Evolutionary conservation across 2,329 filamentous ascomycete species (phyloP), one percentile per base, ranked within the genome.

Genomic region (Pseudogymnoascus sp.): DNA sequence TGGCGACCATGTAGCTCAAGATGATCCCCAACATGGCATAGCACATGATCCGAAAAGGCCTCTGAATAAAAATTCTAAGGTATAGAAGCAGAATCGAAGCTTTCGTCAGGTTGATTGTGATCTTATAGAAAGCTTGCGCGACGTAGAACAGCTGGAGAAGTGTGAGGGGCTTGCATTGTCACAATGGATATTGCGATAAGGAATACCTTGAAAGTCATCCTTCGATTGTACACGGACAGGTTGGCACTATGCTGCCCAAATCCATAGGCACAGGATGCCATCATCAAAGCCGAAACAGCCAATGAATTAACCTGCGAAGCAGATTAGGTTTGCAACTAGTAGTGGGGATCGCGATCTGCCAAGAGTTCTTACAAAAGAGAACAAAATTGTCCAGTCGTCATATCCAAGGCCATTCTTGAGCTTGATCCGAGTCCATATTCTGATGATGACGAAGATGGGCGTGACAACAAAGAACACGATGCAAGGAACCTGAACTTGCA

Each of bases 51-150:
- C 77, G 75, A 66, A 84, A 83, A 71, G 74, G 78, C 53, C 65
- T 73, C 56, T 79, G 75, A 22, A 79, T 73, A 64, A 84, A 84
- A 56, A 84, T 81, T 26, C 81, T 79, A 22, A 82, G 78, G 67
- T 84, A 85, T 16, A 84, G 75, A 2, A 82, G 72, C 6, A 83
- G 70, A 61, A 83, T 81, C 2, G 81, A 83, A 1, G 77, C 71
- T 66, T 84, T 84, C 2, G 79, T 82, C 33, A 82, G 71, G 68
- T 81, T 82, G 64, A 84, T 79, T 43, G 79, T 79, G 65, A 81
- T 71, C 67, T 84, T 84, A 72, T 84, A 84, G 64, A 81, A 79
- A 61, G 81, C 77, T 66, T 84, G 81, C 2, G 79, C 76, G 26
- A 81, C 70, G 65, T 79, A 83, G 69, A 82, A 84, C 19, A 78